Evolutionary conservation across 1,139 yeast genomes (phyloP), one percentile per base, ranked within the genome.

Genomic region (Pneumocystis jirovecii): DNA sequence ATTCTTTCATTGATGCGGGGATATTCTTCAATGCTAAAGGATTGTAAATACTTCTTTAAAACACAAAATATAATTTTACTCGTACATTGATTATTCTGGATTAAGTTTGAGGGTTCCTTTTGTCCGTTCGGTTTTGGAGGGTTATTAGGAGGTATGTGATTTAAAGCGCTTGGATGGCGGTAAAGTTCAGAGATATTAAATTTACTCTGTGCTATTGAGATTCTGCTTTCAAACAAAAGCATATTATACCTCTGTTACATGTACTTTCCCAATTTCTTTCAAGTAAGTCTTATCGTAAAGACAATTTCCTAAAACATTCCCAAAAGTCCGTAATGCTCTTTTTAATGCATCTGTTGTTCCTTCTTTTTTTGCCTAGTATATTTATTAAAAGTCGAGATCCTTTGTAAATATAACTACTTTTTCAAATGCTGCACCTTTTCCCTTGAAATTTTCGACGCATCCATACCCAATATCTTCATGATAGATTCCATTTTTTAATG

Each of bases 391-490:
- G 31, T 60, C 7, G 40, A 17, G 37, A 35, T 35, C 17, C 29
- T 61, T 19, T n/a, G 15, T 31, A 10, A 7, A 42, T 15, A 15
- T 34, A 62, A 62, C 40, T 62, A 69, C 77, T 72, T 87, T 87
- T 69, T 87, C 95, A 73, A 83, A 85, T 0, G 93, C 95, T 76
- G 81, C 80, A 8, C 85, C 83, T 71, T 83, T 84, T 61, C 79
- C 77, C 66, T 80, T 81, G 63, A 85, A 84, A 71, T 87, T 87
- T 62, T 85, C 89, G 63, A 84, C 81, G 66, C 80, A 82, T 17
- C 95, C 95, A 72, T 83, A 85, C 0, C 95, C 95, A 61, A 86
- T 80, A 73, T 87, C 95, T 72, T 87, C 95, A 68, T 84, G 88
- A 71, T 75, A 86, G 0, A 89, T 81, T 6, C 95, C 95, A 72